Percentiles rank a stretch among this genome's conserved stretches.
Evolutionary conservation across 495 filamentous ascomycete species (phyloP).

Genomic region (Talaromyces trachyspermus): DNA sequence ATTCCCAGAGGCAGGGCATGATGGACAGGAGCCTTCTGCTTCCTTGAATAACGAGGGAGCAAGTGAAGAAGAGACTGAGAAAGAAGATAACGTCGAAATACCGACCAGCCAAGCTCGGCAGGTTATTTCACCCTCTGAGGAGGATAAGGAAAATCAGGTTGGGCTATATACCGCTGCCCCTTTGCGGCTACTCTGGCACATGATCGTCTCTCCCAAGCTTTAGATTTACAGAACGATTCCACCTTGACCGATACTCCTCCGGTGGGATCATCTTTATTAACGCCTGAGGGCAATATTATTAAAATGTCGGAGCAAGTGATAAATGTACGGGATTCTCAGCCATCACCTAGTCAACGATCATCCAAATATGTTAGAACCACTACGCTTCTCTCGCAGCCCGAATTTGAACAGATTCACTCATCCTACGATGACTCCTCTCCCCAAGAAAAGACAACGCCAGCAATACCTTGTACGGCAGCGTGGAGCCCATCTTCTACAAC

Average conservation of each 20-base stretch:
- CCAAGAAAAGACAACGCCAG: slow-evolving; percentile 5
- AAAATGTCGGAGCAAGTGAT: slow-evolving; percentile 28
- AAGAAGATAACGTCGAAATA: slow-evolving; percentile 32
- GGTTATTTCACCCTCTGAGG: slow-evolving; percentile 27
- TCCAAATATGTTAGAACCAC: background rate
- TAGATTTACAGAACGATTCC: slow-evolving; percentile 19
- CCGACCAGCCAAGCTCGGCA: slow-evolving; percentile 24
- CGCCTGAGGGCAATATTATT: background rate
- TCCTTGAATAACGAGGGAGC: slow-evolving; percentile 14
- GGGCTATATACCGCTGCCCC: slow-evolving; percentile 19
- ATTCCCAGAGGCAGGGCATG: slow-evolving; percentile 11
- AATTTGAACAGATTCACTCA: slow-evolving; percentile 2
- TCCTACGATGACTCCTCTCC: slow-evolving; percentile 4
- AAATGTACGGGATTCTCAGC: slow-evolving; percentile 43
- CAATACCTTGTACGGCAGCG: background rate
- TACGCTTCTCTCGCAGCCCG: background rate
- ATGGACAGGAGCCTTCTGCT: slow-evolving; percentile 8
- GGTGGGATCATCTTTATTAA: background rate
- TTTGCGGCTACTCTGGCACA: slow-evolving; percentile 27
- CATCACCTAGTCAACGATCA: slow-evolving; percentile 22
- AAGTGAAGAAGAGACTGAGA: slow-evolving; percentile 48
- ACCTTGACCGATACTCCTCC: background rate
- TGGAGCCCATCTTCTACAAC: background rate
- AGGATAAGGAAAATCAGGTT: slow-evolving; percentile 45
- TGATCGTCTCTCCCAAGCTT: slow-evolving; percentile 33